Percentiles rank a stretch among this genome's conserved stretches.
Conservation (phyloP, 2,329 filamentous ascomycete genomes). For the Rhynchosporium graminicola region DNA sequence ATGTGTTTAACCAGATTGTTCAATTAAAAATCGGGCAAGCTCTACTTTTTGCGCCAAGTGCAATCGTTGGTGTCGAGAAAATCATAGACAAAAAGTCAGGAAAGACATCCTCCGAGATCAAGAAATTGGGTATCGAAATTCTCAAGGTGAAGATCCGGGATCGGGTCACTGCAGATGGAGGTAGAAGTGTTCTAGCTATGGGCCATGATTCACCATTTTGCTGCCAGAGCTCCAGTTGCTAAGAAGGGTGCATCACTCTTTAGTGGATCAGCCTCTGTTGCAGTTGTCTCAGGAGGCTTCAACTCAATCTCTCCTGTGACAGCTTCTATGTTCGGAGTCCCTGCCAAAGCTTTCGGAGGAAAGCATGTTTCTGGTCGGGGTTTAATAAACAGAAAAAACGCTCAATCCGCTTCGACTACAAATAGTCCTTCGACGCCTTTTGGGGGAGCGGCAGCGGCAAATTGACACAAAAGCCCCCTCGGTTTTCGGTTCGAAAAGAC, state of each 20-base stretch:
- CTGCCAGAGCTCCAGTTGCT: neutral
- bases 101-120: constrained; percentile 9
- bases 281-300: neutral
- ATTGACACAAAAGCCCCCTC: neutral
- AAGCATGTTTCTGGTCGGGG: neutral
- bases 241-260: neutral
- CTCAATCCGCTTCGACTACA: neutral
- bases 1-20: constrained; percentile 49
- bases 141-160: constrained; percentile 44
- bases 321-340: neutral
- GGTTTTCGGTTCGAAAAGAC: neutral
- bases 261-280: neutral
- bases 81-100: neutral
- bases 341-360: neutral
- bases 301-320: neutral
- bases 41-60: constrained; percentile 50
- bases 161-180: constrained; percentile 48
- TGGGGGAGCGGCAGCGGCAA: neutral
- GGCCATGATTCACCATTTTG: neutral
- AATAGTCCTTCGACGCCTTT: neutral
- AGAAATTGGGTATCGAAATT: constrained; percentile 39
- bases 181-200: constrained; percentile 43
- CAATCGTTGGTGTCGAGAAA: constrained; percentile 41
- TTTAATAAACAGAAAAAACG: neutral
- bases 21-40: constrained; percentile 50